These are phyloP conservation scores for Neurospora cerealis DNA, from an alignment of 495 filamentous ascomycete species.

Conservation along the genomic window DNA sequence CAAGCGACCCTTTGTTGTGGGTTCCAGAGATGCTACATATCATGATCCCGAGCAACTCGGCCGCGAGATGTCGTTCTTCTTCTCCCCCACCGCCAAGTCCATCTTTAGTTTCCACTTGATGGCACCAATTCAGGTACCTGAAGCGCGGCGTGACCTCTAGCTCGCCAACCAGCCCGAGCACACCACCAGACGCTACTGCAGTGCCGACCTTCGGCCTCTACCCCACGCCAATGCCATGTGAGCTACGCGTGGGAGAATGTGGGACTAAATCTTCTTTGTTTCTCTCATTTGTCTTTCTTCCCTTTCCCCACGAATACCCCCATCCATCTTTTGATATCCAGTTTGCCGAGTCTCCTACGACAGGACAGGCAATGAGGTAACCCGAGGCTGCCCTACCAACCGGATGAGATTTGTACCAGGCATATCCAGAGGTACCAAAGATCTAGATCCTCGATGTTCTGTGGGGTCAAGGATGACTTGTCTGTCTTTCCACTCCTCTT, in stretches of 20 bases:
- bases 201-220: not conserved
- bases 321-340: not conserved
- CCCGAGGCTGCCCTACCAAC: not conserved
- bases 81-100: not conserved
- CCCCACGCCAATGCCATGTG: not conserved
- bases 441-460: not conserved
- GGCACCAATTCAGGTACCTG: not conserved
- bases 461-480: not conserved
- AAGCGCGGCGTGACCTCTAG: not conserved
- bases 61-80: not conserved
- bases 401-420: not conserved
- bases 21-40: not conserved
- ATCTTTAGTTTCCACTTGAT: not conserved
- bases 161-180: not conserved
- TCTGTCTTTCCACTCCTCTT: not conserved
- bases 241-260: not conserved
- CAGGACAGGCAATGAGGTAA: not conserved
- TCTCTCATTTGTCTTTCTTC: not conserved
- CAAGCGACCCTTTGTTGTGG: not conserved
- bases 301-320: not conserved
- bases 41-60: not conserved
- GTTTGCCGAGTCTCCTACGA: not conserved
- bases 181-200: not conserved
- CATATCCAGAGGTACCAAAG: not conserved
- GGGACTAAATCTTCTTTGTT: not conserved